Percentiles rank a stretch among this genome's conserved stretches.
These are phyloP conservation scores for Pulveroboletus sp. DNA, from an alignment of 1,284 basidiomycete species.

Conservation along the genomic window DNA sequence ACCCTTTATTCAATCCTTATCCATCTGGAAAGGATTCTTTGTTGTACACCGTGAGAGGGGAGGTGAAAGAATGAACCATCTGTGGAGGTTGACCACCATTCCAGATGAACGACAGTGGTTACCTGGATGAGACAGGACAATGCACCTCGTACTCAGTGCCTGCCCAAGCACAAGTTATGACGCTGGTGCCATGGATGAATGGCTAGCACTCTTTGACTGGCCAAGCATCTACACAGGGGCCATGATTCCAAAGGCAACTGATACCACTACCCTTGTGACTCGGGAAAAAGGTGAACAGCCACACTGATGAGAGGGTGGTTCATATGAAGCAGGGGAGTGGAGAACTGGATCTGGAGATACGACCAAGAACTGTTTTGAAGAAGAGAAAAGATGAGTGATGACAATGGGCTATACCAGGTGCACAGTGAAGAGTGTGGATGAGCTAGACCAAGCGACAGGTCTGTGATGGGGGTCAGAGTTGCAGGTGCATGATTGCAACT, in stretches of 20 bases:
- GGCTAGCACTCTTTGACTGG: conserved; percentile 54
- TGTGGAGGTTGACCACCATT: conserved; percentile 47
- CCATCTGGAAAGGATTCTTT: too few relatives aligned
- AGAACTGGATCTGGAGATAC: conserved; percentile 49
- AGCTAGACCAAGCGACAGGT: conserved; percentile 65
- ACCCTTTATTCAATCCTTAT: too few relatives aligned
- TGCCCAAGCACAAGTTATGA: conserved; percentile 62
- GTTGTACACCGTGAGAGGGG: conserved; percentile 40
- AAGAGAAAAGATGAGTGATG: conserved; percentile 63
- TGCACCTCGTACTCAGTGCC: conserved; percentile 55
- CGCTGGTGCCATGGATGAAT: conserved; percentile 47
- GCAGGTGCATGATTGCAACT: neutral
- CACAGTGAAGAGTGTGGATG: conserved; percentile 63
- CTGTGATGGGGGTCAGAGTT: conserved; percentile 34
- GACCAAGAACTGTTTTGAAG: conserved; percentile 58
- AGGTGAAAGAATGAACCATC: conserved; percentile 44
- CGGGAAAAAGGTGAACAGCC: conserved; percentile 75
- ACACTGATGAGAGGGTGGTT: conserved; percentile 59
- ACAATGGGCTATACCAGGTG: conserved; percentile 58
- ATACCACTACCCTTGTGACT: conserved; percentile 49
- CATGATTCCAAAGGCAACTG: conserved; percentile 64
- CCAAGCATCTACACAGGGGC: conserved; percentile 58
- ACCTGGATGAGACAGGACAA: neutral
- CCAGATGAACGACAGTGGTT: neutral
- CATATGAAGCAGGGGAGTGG: conserved; percentile 45